These are phyloP conservation scores for Talinum fruticosum DNA, from an alignment of 148 eudicot species.

Conservation along the genomic window DNA sequence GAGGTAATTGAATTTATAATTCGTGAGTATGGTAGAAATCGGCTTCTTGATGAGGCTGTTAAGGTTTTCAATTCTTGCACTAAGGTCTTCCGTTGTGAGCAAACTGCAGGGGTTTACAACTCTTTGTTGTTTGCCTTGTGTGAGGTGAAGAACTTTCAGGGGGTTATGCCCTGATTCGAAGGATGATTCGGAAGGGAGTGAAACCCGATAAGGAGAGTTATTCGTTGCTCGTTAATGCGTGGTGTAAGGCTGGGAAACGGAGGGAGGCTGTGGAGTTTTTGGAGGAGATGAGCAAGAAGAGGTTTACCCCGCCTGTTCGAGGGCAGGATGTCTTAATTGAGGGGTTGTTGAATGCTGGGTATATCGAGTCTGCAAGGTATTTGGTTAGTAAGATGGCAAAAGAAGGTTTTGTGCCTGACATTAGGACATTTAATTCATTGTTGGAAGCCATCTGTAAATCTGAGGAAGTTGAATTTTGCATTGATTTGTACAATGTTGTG, in stretches of 20 bases:
- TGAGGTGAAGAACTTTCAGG: constrained; percentile 80
- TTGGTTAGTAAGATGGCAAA: constrained; percentile 79
- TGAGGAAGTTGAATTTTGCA: constrained; percentile 71
- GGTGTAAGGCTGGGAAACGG: constrained; percentile 94
- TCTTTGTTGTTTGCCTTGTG: constrained; percentile 74
- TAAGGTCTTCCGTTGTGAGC: constrained; percentile 51
- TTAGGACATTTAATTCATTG: constrained; percentile 75
- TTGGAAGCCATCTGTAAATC: constrained; percentile 71
- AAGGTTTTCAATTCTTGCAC: constrained; percentile 62
- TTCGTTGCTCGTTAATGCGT: constrained; percentile 74
- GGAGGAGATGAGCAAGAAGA: constrained; percentile 88
- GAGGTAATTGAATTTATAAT: constrained; percentile 47
- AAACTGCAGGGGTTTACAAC: constrained; percentile 60
- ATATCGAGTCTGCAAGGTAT: constrained; percentile 76
- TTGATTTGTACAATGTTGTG: constrained; percentile 65
- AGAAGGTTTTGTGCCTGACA: constrained; percentile 83
- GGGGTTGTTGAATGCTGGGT: constrained; percentile 89
- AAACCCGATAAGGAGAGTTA: constrained; percentile 76
- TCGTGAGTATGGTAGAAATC: constrained; percentile 69
- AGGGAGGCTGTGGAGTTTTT: constrained; percentile 77
- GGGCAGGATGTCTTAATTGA: constrained; percentile 86
- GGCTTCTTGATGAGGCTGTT: constrained; percentile 71
- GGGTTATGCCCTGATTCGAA: constrained; percentile 79
- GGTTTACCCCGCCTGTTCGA: constrained; percentile 84
- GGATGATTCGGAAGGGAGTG: constrained; percentile 72